A percentile compares a stretch with the other conserved stretches of the same genome.
phyloP scores from a whole-genome alignment of 2,329 filamentous ascomycete species.

The Graphilbum fragrans region DNA sequence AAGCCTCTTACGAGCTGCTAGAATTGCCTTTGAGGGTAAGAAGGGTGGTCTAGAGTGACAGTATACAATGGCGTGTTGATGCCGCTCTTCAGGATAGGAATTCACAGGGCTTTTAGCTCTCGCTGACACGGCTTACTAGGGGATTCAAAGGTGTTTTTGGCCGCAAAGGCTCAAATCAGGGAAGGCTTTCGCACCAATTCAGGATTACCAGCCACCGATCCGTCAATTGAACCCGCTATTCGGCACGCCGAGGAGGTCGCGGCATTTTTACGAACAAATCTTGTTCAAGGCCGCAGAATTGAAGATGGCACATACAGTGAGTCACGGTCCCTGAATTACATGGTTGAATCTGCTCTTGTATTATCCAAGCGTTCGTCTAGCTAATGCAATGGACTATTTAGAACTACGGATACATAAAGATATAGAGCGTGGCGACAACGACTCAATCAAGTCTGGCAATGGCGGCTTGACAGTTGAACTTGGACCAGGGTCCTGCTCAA shows the following conservation, averaged over 20 bases:
- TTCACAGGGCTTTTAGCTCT: not conserved
- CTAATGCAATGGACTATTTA: slow-evolving; percentile 22
- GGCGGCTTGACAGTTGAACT: slow-evolving; percentile 16
- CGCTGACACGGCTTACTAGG: slow-evolving; percentile 5
- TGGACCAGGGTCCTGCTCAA: slow-evolving; percentile 19
- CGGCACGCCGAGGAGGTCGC: slow-evolving; percentile 75
- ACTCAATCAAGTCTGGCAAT: slow-evolving; percentile 57
- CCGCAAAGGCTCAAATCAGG: slow-evolving; percentile 62
- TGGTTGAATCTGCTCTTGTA: not conserved
- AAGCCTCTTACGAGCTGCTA: slow-evolving; percentile 65
- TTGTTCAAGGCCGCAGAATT: slow-evolving; percentile 66
- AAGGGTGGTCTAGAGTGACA: slow-evolving; percentile 2
- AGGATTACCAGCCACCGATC: slow-evolving; percentile 40
- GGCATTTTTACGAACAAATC: slow-evolving; percentile 64
- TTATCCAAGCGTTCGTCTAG: not conserved
- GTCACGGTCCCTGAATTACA: slow-evolving; percentile 17
- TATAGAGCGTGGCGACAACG: slow-evolving; percentile 87
- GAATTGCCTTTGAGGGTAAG: slow-evolving; percentile 72
- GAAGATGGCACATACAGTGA: slow-evolving; percentile 45
- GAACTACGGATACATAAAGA: slow-evolving; percentile 81
- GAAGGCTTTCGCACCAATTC: slow-evolving; percentile 60
- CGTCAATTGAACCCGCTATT: slow-evolving; percentile 52
- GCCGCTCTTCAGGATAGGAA: not conserved
- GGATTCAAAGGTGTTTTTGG: slow-evolving; percentile 42
- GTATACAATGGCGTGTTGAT: not conserved